Percentiles rank a stretch among this genome's conserved stretches.
These are phyloP conservation scores for Xylaria sp. DNA, from an alignment of 2,329 filamentous ascomycete species.

Conservation along the genomic window DNA sequence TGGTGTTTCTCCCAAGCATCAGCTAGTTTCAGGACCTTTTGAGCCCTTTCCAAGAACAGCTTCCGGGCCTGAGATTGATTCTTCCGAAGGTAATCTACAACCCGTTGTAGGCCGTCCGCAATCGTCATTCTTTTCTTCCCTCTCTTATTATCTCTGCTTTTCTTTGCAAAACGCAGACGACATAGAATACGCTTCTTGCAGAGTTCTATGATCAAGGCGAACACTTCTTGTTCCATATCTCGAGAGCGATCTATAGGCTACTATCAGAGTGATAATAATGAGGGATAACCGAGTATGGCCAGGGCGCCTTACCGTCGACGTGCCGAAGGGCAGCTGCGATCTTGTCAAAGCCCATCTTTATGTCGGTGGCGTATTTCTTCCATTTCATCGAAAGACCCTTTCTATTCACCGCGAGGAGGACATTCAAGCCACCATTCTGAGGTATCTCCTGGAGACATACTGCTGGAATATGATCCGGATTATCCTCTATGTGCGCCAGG, in stretches of 20 bases:
- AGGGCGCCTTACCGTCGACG: slow-evolving; percentile 1
- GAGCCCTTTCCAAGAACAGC: slow-evolving; percentile 9
- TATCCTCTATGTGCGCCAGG: slow-evolving; percentile 48
- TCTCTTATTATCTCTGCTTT: neutral
- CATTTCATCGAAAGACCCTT: slow-evolving; percentile 28
- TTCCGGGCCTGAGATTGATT: slow-evolving; percentile 40
- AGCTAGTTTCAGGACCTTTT: slow-evolving; percentile 31
- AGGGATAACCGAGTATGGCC: neutral
- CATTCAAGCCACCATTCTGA: slow-evolving; percentile 38
- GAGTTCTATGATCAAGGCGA: slow-evolving; percentile 34
- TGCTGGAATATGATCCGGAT: slow-evolving; percentile 50
- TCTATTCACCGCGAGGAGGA: slow-evolving; percentile 51
- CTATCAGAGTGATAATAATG: neutral
- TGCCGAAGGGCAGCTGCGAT: slow-evolving; percentile 1
- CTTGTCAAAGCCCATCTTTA: slow-evolving; percentile 17
- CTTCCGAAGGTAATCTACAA: slow-evolving; percentile 33
- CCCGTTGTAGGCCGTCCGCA: slow-evolving; percentile 1
- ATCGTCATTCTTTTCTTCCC: slow-evolving; percentile 7
- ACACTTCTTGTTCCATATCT: slow-evolving; percentile 38
- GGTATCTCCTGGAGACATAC: slow-evolving; percentile 48
- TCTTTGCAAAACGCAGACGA: slow-evolving; percentile 26
- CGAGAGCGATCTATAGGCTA: neutral
- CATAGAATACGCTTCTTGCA: slow-evolving; percentile 38
- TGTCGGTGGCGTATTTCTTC: neutral
- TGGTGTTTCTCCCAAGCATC: slow-evolving; percentile 46